Percentiles rank a stretch among this genome's conserved stretches.
Evolutionary conservation across 2,329 filamentous ascomycete genomes (phyloP).

Genomic region (Penicillium sclerotigenum): DNA sequence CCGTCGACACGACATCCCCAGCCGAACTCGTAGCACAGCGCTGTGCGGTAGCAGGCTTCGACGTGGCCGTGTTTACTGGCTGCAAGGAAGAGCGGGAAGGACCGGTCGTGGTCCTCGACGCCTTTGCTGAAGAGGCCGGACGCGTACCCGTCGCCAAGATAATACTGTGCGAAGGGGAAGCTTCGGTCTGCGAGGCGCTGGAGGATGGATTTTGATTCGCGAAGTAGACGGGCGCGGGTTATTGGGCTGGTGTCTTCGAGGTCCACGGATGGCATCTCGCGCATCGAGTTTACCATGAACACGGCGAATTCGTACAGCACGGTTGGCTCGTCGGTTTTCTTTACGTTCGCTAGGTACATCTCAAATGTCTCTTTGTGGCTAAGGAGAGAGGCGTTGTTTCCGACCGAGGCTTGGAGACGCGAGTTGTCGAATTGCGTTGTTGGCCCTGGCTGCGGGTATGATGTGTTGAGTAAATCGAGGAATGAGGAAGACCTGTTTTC

Average conservation of each 20-base stretch:
- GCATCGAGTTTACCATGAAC: conserved; percentile 85
- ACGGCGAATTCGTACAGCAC: conserved; percentile 96
- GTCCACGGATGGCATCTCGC: conserved; percentile 64
- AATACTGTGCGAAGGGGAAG: conserved; percentile 97
- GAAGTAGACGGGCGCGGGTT: conserved; percentile 65
- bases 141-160: conserved; percentile 88
- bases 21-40: conserved; percentile 94
- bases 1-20: conserved; percentile 92
- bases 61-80: conserved; percentile 97
- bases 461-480: conserved; percentile 61
- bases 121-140: conserved; percentile 95
- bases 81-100: conserved; percentile 87
- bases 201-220: conserved; percentile 84
- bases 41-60: conserved; percentile 90
- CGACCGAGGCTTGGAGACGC: conserved; percentile 72
- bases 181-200: conserved; percentile 80
- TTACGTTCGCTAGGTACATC: conserved; percentile 95
- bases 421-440: conserved; percentile 73
- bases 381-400: conserved; percentile 84
- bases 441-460: conserved; percentile 75
- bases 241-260: conserved; percentile 37
- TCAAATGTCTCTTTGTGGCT: conserved; percentile 91
- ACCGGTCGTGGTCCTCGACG: conserved; percentile 84
- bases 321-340: conserved; percentile 87
- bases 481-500: conserved; percentile 59